Percentiles rank a stretch among this genome's conserved stretches.
phyloP scores from a whole-genome alignment of 2,329 filamentous ascomycete genomes.

The Sporothrix brasiliensis region DNA sequence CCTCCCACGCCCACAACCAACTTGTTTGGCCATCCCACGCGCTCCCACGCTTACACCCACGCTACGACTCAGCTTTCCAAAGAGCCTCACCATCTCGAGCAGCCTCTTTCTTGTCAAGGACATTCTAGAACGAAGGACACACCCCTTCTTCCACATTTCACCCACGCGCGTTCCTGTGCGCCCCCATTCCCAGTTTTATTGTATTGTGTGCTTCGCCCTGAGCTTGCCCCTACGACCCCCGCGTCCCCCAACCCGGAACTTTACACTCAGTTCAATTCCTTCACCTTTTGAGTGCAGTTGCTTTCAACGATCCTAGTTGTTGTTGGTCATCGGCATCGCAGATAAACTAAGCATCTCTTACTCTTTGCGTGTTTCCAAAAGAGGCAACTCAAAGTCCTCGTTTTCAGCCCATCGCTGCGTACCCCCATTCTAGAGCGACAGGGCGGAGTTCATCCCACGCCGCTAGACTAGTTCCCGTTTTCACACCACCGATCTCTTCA shows the following conservation, averaged over 20 bases:
- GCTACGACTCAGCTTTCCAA: constrained; percentile 31
- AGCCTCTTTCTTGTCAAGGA: constrained; percentile 14
- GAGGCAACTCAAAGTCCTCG: constrained; percentile 30
- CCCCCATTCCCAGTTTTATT: constrained; percentile 8
- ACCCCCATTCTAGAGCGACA: constrained; percentile 6
- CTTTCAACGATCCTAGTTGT: constrained; percentile 15
- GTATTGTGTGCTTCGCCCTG: constrained; percentile 31
- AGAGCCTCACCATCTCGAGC: constrained; percentile 32
- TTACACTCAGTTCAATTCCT: constrained; percentile 6
- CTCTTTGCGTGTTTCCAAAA: constrained; percentile 1
- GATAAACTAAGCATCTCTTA: constrained; percentile 33
- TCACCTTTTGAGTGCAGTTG: not conserved
- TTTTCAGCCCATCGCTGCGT: constrained; percentile 34
- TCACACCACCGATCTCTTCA: constrained; percentile 22
- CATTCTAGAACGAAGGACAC: not conserved
- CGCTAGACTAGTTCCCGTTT: constrained; percentile 28
- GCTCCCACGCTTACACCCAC: constrained; percentile 33
- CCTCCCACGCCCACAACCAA: constrained; percentile 30
- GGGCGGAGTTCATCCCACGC: constrained; percentile 34
- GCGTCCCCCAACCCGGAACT: constrained; percentile 7
- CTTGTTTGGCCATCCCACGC: constrained; percentile 32
- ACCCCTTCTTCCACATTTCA: constrained; percentile 13
- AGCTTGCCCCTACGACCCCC: constrained; percentile 38
- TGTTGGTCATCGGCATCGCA: constrained; percentile 21
- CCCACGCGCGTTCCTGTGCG: not conserved